These are phyloP conservation scores for Excoecaria cochinchinensis DNA, from an alignment of 345 rosid genomes.

Conservation along the genomic window DNA sequence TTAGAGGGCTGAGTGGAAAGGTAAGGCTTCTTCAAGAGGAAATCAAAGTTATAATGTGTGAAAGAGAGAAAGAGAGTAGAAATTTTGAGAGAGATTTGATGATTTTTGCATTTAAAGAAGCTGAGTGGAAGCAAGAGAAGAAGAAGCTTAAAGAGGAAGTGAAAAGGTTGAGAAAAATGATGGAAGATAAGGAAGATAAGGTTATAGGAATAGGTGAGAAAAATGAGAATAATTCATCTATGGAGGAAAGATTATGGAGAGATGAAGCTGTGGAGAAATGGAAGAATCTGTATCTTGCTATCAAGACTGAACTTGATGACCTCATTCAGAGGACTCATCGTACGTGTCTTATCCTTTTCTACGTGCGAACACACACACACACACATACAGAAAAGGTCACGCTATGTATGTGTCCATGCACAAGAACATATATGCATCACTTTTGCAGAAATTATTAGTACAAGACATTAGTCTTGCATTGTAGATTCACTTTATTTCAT, in stretches of 20 bases:
- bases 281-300: conserved; percentile 80
- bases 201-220: conserved; percentile 29
- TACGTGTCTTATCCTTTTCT: too few relatives aligned
- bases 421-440: not conserved
- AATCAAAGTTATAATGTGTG: conserved; percentile 37
- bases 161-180: conserved; percentile 45
- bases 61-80: conserved; percentile 44
- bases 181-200: conserved; percentile 50
- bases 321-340: conserved; percentile 64
- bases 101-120: conserved; percentile 50
- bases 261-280: conserved; percentile 79
- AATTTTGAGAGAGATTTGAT: conserved; percentile 45
- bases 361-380: too few relatives aligned
- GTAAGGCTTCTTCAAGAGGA: conserved; percentile 50
- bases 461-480: not conserved
- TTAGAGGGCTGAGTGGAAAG: conserved; percentile 34
- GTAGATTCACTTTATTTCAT: conserved; percentile 11
- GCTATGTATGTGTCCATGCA: not conserved
- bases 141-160: conserved; percentile 61
- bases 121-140: conserved; percentile 70
- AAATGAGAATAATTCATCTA: conserved; percentile 34
- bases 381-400: too few relatives aligned
- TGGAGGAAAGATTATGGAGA: conserved; percentile 60
- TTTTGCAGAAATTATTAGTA: not conserved
- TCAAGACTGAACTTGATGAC: conserved; percentile 80